Evolutionary conservation across 495 filamentous ascomycete species (phyloP).

Genomic region (Penicillium bialowiezense): DNA sequence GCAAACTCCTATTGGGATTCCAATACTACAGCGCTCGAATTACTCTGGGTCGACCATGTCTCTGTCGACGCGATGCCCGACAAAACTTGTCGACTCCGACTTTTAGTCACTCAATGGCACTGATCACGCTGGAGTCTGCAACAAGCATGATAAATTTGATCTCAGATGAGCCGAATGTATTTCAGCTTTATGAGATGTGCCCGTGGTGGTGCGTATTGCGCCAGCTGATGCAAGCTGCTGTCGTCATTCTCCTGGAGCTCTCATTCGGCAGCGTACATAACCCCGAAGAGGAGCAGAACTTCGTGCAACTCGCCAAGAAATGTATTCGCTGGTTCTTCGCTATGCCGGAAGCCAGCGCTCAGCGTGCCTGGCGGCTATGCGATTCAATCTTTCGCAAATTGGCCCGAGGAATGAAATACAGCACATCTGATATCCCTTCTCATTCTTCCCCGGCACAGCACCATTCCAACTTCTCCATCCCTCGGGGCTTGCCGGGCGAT

Average conservation of each 20-base stretch:
- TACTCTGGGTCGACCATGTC: slow-evolving; percentile 58
- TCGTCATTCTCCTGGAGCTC: slow-evolving; percentile 60
- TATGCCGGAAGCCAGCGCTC: slow-evolving; percentile 51
- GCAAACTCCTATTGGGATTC: slow-evolving; percentile 49
- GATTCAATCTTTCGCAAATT: slow-evolving; percentile 32
- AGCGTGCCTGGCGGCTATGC: slow-evolving; percentile 55
- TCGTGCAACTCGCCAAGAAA: slow-evolving; percentile 51
- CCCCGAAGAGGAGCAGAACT: slow-evolving; percentile 43
- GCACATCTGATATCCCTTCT: slow-evolving; percentile 13
- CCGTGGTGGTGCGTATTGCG: slow-evolving; percentile 68
- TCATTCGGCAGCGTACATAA: slow-evolving; percentile 55
- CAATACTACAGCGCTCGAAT: slow-evolving; percentile 57
- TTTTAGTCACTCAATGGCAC: slow-evolving; percentile 56
- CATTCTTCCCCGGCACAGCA: too few relatives aligned
- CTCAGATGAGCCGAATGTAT: slow-evolving; percentile 40
- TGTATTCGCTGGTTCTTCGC: slow-evolving; percentile 53
- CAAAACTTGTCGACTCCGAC: slow-evolving; percentile 23
- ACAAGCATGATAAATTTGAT: slow-evolving; percentile 51
- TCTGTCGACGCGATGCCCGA: slow-evolving; percentile 55
- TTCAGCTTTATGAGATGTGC: slow-evolving; percentile 48
- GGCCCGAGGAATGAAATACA: slow-evolving; percentile 1
- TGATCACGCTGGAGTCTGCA: slow-evolving; percentile 54
- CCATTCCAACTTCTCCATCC: too few relatives aligned
- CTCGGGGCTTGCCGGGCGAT: too few relatives aligned
- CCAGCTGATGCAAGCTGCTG: slow-evolving; percentile 60